phyloP scores from a whole-genome alignment of 352 stramenopile species.

The Pythium sp. region DNA sequence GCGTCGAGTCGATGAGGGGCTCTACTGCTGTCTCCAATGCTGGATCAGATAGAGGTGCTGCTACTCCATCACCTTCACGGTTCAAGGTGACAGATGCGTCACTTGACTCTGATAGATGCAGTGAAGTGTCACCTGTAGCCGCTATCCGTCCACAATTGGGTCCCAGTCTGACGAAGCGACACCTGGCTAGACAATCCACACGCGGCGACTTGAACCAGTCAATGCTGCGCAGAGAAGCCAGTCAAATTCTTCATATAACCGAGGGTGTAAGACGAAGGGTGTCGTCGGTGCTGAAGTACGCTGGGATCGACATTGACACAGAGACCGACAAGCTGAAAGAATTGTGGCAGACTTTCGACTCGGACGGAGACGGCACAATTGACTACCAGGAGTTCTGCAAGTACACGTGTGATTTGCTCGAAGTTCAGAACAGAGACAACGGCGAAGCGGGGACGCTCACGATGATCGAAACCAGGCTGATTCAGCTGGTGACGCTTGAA shows the following conservation, averaged over 20 bases:
- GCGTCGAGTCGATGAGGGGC: background rate
- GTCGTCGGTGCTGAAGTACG: conserved; percentile 30
- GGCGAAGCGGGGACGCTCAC: conserved; percentile 22
- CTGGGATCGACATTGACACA: conserved; percentile 31
- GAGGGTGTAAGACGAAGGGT: conserved; percentile 23
- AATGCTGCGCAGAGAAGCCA: conserved; percentile 12
- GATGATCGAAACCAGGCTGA: conserved; percentile 29
- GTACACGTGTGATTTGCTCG: conserved; percentile 38
- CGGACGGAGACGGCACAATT: conserved; percentile 39
- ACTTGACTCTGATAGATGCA: background rate
- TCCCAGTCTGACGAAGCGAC: background rate
- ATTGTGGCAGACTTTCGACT: conserved; percentile 40
- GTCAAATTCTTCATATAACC: conserved; percentile 11
- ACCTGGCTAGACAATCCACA: background rate
- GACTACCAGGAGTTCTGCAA: conserved; percentile 45
- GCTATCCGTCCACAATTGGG: background rate
- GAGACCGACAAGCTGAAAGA: conserved; percentile 33
- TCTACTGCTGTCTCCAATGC: background rate
- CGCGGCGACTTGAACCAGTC: conserved; percentile 14
- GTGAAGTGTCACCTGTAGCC: background rate
- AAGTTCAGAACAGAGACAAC: conserved; percentile 30
- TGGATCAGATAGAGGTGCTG: background rate
- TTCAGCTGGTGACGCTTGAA: conserved; percentile 36
- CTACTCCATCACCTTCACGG: background rate
- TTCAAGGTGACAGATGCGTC: conserved; percentile 10